Evolutionary conservation across 805 yeast species (phyloP), one percentile per base, ranked within the genome.

Genomic region (Candida takata): DNA sequence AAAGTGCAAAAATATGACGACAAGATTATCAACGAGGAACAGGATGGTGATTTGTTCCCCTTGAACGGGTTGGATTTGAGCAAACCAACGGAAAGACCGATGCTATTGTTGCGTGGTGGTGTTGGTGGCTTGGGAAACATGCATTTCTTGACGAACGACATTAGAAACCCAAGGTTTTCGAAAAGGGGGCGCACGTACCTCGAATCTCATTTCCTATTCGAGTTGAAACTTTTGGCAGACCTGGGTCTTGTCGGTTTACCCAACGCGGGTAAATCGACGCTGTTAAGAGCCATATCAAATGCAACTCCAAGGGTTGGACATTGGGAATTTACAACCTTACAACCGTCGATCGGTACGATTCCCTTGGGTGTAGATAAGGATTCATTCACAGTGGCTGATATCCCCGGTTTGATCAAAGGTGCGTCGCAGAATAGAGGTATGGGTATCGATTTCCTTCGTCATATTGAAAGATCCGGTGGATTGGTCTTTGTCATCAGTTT

Each of bases 281-380:
- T 92, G 21, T 61, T 92, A 30, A 65, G 94, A 37, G 87, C 94
- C 8, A 85, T 92, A 12, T 84, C 96, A 0, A 75, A 77, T 36
- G 97, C 98, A 0, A 69, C 79, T 38, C 97, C 98, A 2, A 67
- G 84, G 38, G 84, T 92, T 11, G 98, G 97, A 0, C 95, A 87
- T 58, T 92, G 97, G 96, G 94, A 83, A 51, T 92, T 92, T 55
- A 92, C 98, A 0, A 92, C 98, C 1, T 62, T 92, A 35, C 85
- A 79, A 42, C 98, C 98, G 1, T 80, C 86, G 0, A 75, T 92
- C 33, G 98, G 98, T 4, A 90, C 97, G 0, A 83, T 92, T 11
- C 68, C 70, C 31, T 57, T 77, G 15, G 72, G 80, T 2, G 70
- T 80, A 3, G 84, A 78, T 45, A 69, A 70, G 40, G 74, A 73